These are phyloP conservation scores for Aspergillus pseudoviridinutans DNA, from an alignment of 2,329 filamentous ascomycete genomes.

Conservation along the genomic window DNA sequence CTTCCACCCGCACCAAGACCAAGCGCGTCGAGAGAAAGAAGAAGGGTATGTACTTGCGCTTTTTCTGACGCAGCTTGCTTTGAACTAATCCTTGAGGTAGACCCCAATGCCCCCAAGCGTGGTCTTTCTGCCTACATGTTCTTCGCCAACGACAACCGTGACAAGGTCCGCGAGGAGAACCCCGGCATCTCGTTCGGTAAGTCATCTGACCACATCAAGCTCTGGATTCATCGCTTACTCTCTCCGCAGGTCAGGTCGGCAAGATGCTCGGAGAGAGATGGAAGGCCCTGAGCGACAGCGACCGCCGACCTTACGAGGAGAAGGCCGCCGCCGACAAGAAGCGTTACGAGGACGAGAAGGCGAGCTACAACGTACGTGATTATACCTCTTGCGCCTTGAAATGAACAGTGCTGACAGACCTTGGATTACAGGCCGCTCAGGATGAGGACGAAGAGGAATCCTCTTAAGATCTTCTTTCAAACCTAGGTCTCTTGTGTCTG, in stretches of 20 bases:
- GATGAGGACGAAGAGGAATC: conserved; percentile 55
- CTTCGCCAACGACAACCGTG: conserved; percentile 99
- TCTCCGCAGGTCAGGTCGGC: conserved; percentile 74
- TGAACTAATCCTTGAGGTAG: conserved; percentile 46
- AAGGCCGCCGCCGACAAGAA: conserved; percentile 98
- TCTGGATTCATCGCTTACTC: conserved; percentile 14
- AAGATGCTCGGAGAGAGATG: conserved; percentile 97
- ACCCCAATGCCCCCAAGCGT: conserved; percentile 98
- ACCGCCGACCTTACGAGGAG: conserved; percentile 89
- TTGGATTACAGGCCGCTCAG: conserved; percentile 44
- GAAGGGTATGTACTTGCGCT: conserved; percentile 55
- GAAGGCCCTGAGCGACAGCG: conserved; percentile 93
- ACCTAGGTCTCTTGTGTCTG: conserved; percentile 23
- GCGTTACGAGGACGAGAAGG: conserved; percentile 98
- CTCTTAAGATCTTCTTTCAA: conserved; percentile 24
- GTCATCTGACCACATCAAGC: conserved; percentile 26
- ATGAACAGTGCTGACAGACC: conserved; percentile 6
- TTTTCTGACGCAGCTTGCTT: not conserved
- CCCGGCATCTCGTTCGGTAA: conserved; percentile 92
- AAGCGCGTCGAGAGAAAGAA: conserved; percentile 64
- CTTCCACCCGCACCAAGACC: conserved; percentile 52
- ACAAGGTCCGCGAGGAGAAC: conserved; percentile 97
- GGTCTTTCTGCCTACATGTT: conserved; percentile 99
- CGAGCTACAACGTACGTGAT: conserved; percentile 75
- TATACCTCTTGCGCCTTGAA: not conserved